Evolutionary conservation across 2,329 filamentous ascomycete genomes (phyloP).

Genomic region (Aquanectria penicillioides): DNA sequence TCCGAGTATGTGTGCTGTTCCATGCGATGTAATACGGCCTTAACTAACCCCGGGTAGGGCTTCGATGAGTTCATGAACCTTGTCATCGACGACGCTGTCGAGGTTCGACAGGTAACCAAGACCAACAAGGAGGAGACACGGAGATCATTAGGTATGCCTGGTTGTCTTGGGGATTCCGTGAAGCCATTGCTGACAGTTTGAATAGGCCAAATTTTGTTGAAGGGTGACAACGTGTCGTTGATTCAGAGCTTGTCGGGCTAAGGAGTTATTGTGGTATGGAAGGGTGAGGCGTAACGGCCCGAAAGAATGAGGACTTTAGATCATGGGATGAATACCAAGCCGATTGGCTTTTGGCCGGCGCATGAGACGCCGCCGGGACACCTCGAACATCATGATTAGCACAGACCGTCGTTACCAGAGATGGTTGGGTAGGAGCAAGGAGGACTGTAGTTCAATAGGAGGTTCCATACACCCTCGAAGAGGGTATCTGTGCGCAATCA

Average conservation of each 20-base stretch:
- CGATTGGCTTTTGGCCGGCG: slow-evolving; percentile 12
- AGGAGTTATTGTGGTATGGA: slow-evolving; percentile 14
- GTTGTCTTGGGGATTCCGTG: background rate
- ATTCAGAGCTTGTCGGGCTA: slow-evolving; percentile 67
- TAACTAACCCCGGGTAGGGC: slow-evolving; percentile 65
- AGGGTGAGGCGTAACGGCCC: slow-evolving; percentile 13
- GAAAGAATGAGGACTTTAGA: slow-evolving; percentile 12
- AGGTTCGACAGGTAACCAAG: slow-evolving; percentile 88
- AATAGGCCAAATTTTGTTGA: slow-evolving; percentile 83
- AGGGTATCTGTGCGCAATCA: slow-evolving; percentile 12
- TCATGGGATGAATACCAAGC: slow-evolving; percentile 10
- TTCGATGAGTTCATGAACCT: slow-evolving; percentile 99
- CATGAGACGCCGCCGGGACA: slow-evolving; percentile 9
- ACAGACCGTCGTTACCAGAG: slow-evolving; percentile 12
- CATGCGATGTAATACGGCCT: background rate
- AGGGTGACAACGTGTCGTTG: slow-evolving; percentile 88
- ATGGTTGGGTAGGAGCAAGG: slow-evolving; percentile 4
- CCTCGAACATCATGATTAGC: slow-evolving; percentile 15
- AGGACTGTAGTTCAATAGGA: slow-evolving; percentile 4
- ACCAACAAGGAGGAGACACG: slow-evolving; percentile 79
- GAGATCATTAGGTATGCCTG: slow-evolving; percentile 76
- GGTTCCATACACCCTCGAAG: slow-evolving; percentile 1
- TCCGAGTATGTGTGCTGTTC: slow-evolving; percentile 73
- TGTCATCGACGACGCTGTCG: slow-evolving; percentile 93
- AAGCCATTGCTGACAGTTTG: slow-evolving; percentile 36